Base-by-base conservation (phyloP, 257 asterid species). In the Eucommia ulmoides region DNA sequence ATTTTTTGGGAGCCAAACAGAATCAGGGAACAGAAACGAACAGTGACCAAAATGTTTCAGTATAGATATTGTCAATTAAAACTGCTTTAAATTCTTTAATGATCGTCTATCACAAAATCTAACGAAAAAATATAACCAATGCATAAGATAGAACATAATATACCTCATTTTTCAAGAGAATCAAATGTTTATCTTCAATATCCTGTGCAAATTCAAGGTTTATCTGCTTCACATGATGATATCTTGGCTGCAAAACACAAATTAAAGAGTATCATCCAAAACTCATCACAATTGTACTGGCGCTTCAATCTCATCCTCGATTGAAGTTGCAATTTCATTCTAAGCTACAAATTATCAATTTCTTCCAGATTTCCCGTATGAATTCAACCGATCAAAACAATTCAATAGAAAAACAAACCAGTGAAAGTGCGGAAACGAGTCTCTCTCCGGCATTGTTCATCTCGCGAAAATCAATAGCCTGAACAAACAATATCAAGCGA, bases 381-480 rank as follows among this genome's bases (percentile, higher is more conserved):
- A 42, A 52, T 29, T 45, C 15, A 17, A 1, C 20, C 22, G 58
- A 51, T 20, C 8, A 45, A 23, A 54, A 20, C 19, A 17, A 9
- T 23, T 19, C 21, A 16, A 21, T 33, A 44, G 50, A 22, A 66
- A 26, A 38, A 51, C 75, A 47, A 25, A 89, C 98, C 82, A 85
- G 71, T 49, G 92, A 82, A 65, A 89, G 93, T 55, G 96, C 96
- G 29, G 82, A 76, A 24, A 78, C 68, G 33, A 89, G 98, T 38
- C 93, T 85, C 67, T 80, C 69, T 53, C 98, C 96, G 26, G 92
- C 84, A 65, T 75, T 68, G 47, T 49, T 71, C 88, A 59, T 80
- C 81, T 85, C 96, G 52, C 66, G 98, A 70, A 85, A 77, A 73
- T 85, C 96, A 75, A 89, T 83, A 54, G 58, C 85, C 98, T 89